Base-by-base conservation (phyloP, 164 flowering plant species). In the Kingdonia uniflora region DNA sequence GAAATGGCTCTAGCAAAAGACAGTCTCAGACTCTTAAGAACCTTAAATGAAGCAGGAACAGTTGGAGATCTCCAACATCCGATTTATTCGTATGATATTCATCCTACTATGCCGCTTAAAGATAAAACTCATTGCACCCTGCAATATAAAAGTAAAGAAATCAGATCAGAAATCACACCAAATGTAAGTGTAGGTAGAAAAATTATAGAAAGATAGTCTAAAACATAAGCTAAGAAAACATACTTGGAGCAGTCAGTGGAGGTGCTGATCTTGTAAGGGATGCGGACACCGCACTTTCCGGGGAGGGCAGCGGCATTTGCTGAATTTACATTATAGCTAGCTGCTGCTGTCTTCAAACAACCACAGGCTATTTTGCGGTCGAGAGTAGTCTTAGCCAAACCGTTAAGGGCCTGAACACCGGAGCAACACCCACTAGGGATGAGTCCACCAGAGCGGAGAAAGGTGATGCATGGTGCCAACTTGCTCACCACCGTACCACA, bases 191-290 rank as follows among this genome's bases (percentile, higher is more conserved):
- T n/a, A n/a, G n/a, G n/a, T n/a, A n/a, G n/a, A n/a, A n/a, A n/a
- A n/a, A n/a, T n/a, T n/a, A n/a, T n/a, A n/a, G n/a, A n/a, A n/a
- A n/a, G n/a, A n/a, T n/a, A n/a, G 8, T 29, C 8, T 29, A 3
- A 3, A 29, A 29, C 8, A 29, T 29, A 29, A 29, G 8, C 8
- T 8, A 8, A 29, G 8, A 29, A 29, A 29, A 50, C 20, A 23
- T 62, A 73, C 76, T 29, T 73, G 42, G 35, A 11, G 64, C 76
- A 73, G 43, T 73, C 69, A 12, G 60, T 64, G 49, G 57, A 25
- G 49, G 65, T 62, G 64, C 65, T 57, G 60, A 73, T 63, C 51
- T 42, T 42, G 71, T 57, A 68, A 13, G 73, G 73, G 5, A 72
- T 38, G 48, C 6, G 16, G 8, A 72, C 64, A 1, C 73, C 61